These are phyloP conservation scores for Hanseniaspora valbyensis DNA, from an alignment of 805 yeast genomes.

Conservation along the genomic window DNA sequence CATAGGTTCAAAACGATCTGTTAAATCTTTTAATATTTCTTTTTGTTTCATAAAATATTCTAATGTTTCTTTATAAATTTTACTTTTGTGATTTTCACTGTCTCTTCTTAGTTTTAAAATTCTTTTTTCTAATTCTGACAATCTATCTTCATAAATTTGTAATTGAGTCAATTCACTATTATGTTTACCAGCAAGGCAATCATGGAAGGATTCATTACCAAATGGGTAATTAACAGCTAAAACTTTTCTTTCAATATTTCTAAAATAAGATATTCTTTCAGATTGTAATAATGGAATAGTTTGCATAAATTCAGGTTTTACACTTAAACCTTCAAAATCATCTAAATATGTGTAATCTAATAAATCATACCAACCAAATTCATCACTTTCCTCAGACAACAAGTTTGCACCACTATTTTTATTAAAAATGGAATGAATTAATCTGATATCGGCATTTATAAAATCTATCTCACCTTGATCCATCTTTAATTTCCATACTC, in stretches of 20 bases:
- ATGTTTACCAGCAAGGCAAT: conserved; percentile 40
- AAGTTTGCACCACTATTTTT: conserved; percentile 40
- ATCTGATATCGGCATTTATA: conserved; percentile 55
- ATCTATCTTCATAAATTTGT: conserved; percentile 33
- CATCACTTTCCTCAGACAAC: conserved; percentile 2
- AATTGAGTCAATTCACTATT: conserved; percentile 49
- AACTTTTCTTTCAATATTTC: conserved; percentile 39
- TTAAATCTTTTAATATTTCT: background rate
- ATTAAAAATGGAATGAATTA: conserved; percentile 51
- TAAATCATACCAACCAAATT: conserved; percentile 54
- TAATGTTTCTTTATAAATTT: background rate
- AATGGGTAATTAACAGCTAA: conserved; percentile 43
- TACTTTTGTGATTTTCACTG: background rate
- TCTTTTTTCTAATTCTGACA: conserved; percentile 15
- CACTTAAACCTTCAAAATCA: conserved; percentile 33
- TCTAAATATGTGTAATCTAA: conserved; percentile 71
- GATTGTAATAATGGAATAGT: conserved; percentile 40
- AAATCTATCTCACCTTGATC: conserved; percentile 62
- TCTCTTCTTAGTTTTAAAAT: background rate
- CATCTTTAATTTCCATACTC: conserved; percentile 45
- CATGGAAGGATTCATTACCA: conserved; percentile 46
- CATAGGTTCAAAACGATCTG: conserved; percentile 5
- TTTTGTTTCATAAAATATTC: background rate
- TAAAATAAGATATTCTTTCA: conserved; percentile 50
- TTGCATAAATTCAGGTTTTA: conserved; percentile 33